Evolutionary conservation across 106 monocot species (phyloP).

Genomic region (Iris macrosiphon): DNA sequence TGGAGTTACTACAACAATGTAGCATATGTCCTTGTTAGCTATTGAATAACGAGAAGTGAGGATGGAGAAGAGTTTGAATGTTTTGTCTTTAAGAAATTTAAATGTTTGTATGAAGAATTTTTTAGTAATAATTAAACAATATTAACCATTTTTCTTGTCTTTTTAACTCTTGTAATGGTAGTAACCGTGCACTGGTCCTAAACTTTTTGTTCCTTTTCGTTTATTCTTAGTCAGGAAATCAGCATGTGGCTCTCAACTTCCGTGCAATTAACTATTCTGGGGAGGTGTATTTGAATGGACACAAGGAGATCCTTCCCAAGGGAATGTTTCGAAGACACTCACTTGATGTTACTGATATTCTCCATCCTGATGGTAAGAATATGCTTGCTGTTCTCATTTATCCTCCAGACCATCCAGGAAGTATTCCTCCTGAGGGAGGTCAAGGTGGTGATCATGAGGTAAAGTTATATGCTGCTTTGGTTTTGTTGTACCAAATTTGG

Average conservation of each 20-base stretch:
- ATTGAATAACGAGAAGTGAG: too few species aligned
- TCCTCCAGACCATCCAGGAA: constrained; percentile 98
- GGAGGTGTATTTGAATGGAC: constrained; percentile 87
- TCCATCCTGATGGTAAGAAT: constrained; percentile 71
- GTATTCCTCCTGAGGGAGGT: constrained; percentile 81
- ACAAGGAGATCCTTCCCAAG: constrained; percentile 62
- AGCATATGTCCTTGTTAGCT: too few species aligned
- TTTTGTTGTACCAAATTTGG: background rate
- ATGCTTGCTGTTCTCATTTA: constrained; percentile 89
- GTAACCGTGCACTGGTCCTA: background rate
- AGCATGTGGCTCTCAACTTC: constrained; percentile 81
- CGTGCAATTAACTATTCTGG: constrained; percentile 98
- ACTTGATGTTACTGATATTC: constrained; percentile 84
- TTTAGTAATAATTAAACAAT: too few species aligned
- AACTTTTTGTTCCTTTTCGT: background rate
- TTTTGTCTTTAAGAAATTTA: too few species aligned
- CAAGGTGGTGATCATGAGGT: constrained; percentile 99
- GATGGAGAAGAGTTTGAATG: too few species aligned
- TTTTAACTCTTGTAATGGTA: too few species aligned
- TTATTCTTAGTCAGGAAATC: constrained; percentile 57
- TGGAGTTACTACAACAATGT: too few species aligned
- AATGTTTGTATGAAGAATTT: too few species aligned
- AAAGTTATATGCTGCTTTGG: constrained; percentile 45
- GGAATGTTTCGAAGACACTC: constrained; percentile 98
- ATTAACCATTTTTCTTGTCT: too few species aligned